Evolutionary conservation across 306 rosid genomes (phyloP).

Genomic region (Vigna unguiculata): DNA sequence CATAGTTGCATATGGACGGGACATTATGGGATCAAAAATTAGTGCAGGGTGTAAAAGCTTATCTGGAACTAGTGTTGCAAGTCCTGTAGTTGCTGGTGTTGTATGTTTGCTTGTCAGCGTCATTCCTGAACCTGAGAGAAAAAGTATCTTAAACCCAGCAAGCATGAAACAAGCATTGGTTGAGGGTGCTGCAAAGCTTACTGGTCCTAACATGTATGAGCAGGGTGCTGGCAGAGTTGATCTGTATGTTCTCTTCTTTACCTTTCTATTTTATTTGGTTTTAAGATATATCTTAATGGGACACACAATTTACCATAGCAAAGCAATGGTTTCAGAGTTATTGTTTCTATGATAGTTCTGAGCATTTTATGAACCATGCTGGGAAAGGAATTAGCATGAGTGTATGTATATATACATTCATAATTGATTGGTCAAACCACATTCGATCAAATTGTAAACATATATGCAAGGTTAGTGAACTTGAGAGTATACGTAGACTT

Average conservation of each 20-base stretch:
- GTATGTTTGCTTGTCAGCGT: slow-evolving; percentile 96
- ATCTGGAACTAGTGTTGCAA: slow-evolving; percentile 98
- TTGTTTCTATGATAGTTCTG: neutral
- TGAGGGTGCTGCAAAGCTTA: slow-evolving; percentile 94
- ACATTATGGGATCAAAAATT: slow-evolving; percentile 96
- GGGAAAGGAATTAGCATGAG: neutral
- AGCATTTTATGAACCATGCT: neutral
- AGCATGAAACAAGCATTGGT: slow-evolving; percentile 99
- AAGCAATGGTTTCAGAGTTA: neutral
- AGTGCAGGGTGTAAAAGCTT: slow-evolving; percentile 96
- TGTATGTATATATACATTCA: neutral
- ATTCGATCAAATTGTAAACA: neutral
- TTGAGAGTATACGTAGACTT: too few species aligned
- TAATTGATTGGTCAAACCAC: neutral
- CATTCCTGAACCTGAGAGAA: slow-evolving; percentile 76
- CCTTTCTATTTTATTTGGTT: slow-evolving; percentile 27
- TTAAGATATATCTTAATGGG: slow-evolving; percentile 21
- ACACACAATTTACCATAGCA: neutral
- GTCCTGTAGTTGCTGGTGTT: slow-evolving; percentile 98
- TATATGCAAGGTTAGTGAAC: too few species aligned
- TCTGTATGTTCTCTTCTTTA: slow-evolving; percentile 67
- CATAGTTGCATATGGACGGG: slow-evolving; percentile 97
- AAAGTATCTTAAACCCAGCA: slow-evolving; percentile 86
- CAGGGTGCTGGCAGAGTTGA: slow-evolving; percentile 99
- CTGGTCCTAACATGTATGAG: slow-evolving; percentile 91